Base-by-base conservation (phyloP, 2,329 filamentous ascomycete genomes). In the Neobulgaria alba region DNA sequence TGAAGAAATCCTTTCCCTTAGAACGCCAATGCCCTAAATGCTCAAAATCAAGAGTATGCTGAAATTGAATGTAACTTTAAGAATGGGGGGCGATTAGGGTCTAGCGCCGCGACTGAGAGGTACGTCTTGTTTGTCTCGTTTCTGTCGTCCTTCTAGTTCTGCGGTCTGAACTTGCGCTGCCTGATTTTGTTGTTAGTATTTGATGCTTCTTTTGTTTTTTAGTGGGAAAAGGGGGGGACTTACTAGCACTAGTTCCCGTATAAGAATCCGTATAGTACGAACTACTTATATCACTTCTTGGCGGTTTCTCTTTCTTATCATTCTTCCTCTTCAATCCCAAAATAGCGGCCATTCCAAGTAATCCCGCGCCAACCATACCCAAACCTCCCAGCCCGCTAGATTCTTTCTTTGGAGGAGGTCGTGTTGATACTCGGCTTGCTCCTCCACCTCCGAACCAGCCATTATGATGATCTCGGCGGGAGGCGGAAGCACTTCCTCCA, bases 391-490 rank as follows among this genome's bases (percentile, higher is more conserved):
- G 59, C 15, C 72, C 69, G 49, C 63, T 67, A 47, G 65, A 67
- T 64, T 72, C 75, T 61, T 77, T 73, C 47, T 64, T 65, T 30
- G 57, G 48, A 39, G 61, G 56, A 40, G 64, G 57, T 30, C 67
- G 62, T 46, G 69, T 64, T 54, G 54, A 60, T 52, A 50, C 68
- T 50, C 70, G 65, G 29, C 69, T 67, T 19, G 69, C 64, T 23
- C 66, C 63, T 17, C 68, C 75, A 26, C 66, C 63, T 17, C 68
- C 75, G 40, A 75, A 77, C 70, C 76, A 81, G 33, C 69, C 71
- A 38, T 67, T 63, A 52, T 68, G 65, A 39, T 44, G 44, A 19
- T 53, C 47, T 34, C 55, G 41, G 21, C 55, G 33, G 3, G 55
- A 51, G 19, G 43, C 52, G 3, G 51, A 40, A 15, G 44, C 50